Evolutionary conservation across 1,139 yeast species (phyloP), one percentile per base, ranked within the genome.

Genomic region (Kazachstania sp.): DNA sequence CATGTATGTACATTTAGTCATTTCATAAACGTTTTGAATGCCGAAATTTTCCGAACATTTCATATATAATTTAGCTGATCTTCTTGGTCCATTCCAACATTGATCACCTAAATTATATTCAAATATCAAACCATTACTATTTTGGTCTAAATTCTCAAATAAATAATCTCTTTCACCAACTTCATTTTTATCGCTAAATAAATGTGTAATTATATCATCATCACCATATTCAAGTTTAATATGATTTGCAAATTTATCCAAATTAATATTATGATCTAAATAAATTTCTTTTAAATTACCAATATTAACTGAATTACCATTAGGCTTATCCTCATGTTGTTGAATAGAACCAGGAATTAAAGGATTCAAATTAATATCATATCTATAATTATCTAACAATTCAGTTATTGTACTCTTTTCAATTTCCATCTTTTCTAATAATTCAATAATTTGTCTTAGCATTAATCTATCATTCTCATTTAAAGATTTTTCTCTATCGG

Each of bases 61-160:
- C 50, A 92, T 63, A 28, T 73, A 72, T 3, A 86, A 81, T 11
- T 67, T 68, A 0, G 88, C 90, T 34, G 83, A 75, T 62, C 99
- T 77, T 29, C 71, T 65, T 3, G 97, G 97, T 0, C 98, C 98
- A 63, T 88, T 86, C 97, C 98, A 92, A 66, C 99, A 94, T 60
- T 75, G 75, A 44, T 81, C 81, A n/a, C 99, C 99, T 32, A 72
- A 64, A 5, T 64, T 70, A 60, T 71, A 90, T 29, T 67, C 65
- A 18, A 81, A 64, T 11, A 64, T 67, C 37, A 75, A 54, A 9
- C 68, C 68, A 47, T 59, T 64, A 39, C 60, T 65, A 16, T 60
- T 51, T 13, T 59, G 56, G 15, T 58, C 56, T 19, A 66, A 48
- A 31, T 62, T 56, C 35, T 60, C 61, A 41, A 61, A 51, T 15